Percentiles rank a stretch among this genome's conserved stretches.
Evolutionary conservation across 2,329 filamentous ascomycete genomes (phyloP).

Genomic region (Clonostachys solani): DNA sequence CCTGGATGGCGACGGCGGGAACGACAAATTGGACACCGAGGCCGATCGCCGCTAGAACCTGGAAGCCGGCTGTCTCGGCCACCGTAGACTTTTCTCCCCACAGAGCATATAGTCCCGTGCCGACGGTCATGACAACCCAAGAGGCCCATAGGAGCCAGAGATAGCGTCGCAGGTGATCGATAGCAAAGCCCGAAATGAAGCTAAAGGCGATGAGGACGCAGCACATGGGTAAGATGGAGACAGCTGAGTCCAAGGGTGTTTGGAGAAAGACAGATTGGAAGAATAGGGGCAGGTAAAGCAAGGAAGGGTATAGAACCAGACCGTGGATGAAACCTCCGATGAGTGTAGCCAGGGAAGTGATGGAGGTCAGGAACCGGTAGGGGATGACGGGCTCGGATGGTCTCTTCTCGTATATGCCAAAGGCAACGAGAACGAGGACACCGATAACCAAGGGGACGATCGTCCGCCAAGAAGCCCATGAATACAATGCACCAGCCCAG

Average conservation of each 20-base stretch:
- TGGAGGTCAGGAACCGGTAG: constrained; percentile 16
- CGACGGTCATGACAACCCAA: constrained; percentile 12
- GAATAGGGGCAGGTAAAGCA: constrained; percentile 22
- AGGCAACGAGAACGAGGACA: constrained; percentile 13
- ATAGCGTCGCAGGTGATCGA: neutral
- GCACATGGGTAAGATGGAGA: constrained; percentile 20
- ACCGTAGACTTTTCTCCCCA: constrained; percentile 2
- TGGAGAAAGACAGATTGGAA: constrained; percentile 23
- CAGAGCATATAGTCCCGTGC: constrained; percentile 11
- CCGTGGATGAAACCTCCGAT: constrained; percentile 20
- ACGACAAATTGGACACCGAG: constrained; percentile 9
- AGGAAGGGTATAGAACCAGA: constrained; percentile 14
- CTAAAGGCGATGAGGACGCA: neutral
- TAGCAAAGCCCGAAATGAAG: neutral
- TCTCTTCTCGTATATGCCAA: constrained; percentile 18
- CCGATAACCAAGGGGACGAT: constrained; percentile 24
- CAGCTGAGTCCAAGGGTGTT: constrained; percentile 15
- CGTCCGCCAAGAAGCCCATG: constrained; percentile 24
- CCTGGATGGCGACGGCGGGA: constrained; percentile 22
- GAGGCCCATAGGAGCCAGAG: constrained; percentile 8
- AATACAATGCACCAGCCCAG: constrained; percentile 23
- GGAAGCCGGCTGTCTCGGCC: constrained; percentile 9
- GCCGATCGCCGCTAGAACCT: constrained; percentile 17
- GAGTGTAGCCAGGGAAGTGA: constrained; percentile 16
- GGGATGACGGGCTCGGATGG: constrained; percentile 20